phyloP scores from a whole-genome alignment of 2,329 filamentous ascomycete species.

The Pleoardoris graminearum region DNA sequence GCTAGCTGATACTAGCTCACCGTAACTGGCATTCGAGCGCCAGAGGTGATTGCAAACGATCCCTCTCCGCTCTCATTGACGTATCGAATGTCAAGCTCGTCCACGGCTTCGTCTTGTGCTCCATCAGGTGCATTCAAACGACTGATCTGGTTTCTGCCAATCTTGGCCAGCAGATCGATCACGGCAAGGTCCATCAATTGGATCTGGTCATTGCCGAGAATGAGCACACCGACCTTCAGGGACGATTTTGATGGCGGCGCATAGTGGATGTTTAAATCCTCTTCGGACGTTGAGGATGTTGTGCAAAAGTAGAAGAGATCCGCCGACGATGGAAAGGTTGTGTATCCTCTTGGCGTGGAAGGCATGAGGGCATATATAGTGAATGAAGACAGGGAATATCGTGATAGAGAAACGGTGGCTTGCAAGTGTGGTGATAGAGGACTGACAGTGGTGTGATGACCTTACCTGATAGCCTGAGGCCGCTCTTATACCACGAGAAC shows the following conservation, averaged over 20 bases:
- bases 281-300: conserved; percentile 39
- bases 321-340: conserved; percentile 39
- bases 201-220: conserved; percentile 33
- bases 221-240: conserved; percentile 38
- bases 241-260: conserved; percentile 41
- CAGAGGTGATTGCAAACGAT: conserved; percentile 41
- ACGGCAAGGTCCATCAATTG: conserved; percentile 41
- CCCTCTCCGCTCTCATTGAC: conserved; percentile 44
- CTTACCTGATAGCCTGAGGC: conserved; percentile 22
- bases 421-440: conserved; percentile 5
- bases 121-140: conserved; percentile 26
- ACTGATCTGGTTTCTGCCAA: conserved; percentile 34
- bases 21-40: conserved; percentile 43
- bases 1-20: conserved; percentile 37
- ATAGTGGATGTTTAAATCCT: conserved; percentile 39
- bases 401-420: conserved; percentile 8
- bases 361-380: conserved; percentile 27
- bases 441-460: conserved; percentile 15
- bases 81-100: conserved; percentile 44
- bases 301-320: conserved; percentile 45
- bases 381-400: neutral
- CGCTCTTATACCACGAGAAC: conserved; percentile 28
- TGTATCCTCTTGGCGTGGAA: conserved; percentile 38
- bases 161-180: conserved; percentile 39
- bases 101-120: conserved; percentile 37